A percentile compares a stretch with the other conserved stretches of the same genome.
Evolutionary conservation across 257 asterid genomes (phyloP).

Genomic region (Plantago elongata): DNA sequence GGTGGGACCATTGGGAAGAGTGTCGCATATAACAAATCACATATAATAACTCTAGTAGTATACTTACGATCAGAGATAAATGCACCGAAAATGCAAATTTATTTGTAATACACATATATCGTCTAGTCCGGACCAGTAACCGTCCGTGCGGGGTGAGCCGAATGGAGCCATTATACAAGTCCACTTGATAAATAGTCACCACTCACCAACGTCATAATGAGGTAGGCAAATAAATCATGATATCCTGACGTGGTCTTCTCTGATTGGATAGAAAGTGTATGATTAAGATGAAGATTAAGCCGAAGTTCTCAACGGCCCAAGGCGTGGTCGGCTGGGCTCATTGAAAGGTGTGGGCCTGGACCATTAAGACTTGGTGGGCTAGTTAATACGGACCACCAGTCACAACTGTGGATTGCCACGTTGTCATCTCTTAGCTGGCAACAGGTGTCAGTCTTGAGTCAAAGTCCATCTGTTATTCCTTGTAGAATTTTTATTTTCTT

Average conservation of each 20-base stretch:
- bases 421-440: slow-evolving; percentile 18
- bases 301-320: background rate
- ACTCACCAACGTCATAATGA: background rate
- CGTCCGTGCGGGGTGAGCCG: too few species aligned
- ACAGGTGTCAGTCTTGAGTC: slow-evolving; percentile 11
- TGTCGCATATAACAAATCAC: too few species aligned
- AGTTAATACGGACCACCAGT: background rate
- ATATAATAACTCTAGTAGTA: too few species aligned
- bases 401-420: slow-evolving; percentile 16
- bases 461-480: background rate
- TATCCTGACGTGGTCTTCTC: background rate
- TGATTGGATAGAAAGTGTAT: background rate
- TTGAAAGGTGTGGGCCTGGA: slow-evolving; percentile 15
- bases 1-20: too few species aligned
- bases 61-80: too few species aligned
- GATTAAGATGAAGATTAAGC: background rate
- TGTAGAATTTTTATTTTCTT: too few species aligned
- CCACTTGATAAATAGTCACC: too few species aligned
- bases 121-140: too few species aligned
- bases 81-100: too few species aligned
- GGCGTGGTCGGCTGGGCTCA: slow-evolving; percentile 6
- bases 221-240: background rate
- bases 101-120: too few species aligned
- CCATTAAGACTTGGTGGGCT: slow-evolving; percentile 21
- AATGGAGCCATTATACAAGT: too few species aligned